These are phyloP conservation scores for Aspergillus vadensis DNA, from an alignment of 2,329 filamentous ascomycete species.

Conservation along the genomic window DNA sequence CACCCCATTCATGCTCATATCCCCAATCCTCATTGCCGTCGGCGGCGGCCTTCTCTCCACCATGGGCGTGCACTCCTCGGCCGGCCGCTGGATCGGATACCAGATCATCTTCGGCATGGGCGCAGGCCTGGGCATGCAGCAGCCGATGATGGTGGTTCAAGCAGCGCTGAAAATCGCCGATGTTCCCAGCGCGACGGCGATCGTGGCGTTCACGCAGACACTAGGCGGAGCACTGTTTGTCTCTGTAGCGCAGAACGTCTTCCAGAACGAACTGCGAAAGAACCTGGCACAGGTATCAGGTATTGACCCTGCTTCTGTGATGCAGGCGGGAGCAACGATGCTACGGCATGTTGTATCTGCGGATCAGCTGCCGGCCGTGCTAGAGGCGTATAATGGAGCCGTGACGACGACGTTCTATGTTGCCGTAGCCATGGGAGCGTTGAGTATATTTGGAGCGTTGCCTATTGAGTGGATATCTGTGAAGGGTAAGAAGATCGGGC, in stretches of 20 bases:
- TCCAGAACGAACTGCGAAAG: slow-evolving; percentile 37
- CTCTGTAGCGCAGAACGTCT: slow-evolving; percentile 37
- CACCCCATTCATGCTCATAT: slow-evolving; percentile 42
- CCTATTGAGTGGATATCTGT: slow-evolving; percentile 46
- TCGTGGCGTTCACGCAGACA: slow-evolving; percentile 41
- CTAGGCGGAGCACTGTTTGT: slow-evolving; percentile 43
- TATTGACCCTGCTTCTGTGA: slow-evolving; percentile 30
- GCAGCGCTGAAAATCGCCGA: slow-evolving; percentile 34
- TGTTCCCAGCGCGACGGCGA: slow-evolving; percentile 38
- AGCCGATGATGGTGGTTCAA: slow-evolving; percentile 39
- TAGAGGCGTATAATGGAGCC: slow-evolving; percentile 41
- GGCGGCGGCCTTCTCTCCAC: slow-evolving; percentile 42
- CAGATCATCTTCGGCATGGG: slow-evolving; percentile 41
- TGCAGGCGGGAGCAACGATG: slow-evolving; percentile 42
- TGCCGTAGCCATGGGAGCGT: slow-evolving; percentile 39
- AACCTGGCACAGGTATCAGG: slow-evolving; percentile 31
- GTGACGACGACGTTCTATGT: slow-evolving; percentile 44
- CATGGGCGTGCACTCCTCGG: slow-evolving; percentile 32
- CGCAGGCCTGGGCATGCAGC: slow-evolving; percentile 40
- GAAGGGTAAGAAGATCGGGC: slow-evolving; percentile 45
- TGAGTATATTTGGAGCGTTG: slow-evolving; percentile 37
- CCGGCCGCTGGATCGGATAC: slow-evolving; percentile 44
- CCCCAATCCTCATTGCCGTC: slow-evolving; percentile 34
- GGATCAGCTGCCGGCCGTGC: slow-evolving; percentile 30
- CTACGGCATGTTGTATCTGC: slow-evolving; percentile 34